Evolutionary conservation across 202 grass and related monocot genomes (phyloP).

Genomic region (Cymbopogon flexuosus): DNA sequence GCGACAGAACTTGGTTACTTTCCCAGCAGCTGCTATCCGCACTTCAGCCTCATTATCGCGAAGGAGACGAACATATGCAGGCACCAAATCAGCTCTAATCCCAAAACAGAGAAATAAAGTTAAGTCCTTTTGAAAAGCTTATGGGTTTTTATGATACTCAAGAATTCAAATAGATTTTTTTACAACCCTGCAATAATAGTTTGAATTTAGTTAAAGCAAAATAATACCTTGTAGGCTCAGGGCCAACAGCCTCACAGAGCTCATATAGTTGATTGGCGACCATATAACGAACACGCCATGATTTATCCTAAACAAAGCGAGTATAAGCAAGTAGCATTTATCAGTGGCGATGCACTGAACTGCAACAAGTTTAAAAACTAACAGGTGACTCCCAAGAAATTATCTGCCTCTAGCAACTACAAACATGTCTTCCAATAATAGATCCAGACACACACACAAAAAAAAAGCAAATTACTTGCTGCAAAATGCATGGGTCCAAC

Average conservation of each 20-base stretch:
- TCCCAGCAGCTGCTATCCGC: slow-evolving; percentile 73
- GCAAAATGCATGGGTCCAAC: not conserved
- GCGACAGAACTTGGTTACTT: slow-evolving; percentile 73
- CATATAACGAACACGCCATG: slow-evolving; percentile 83
- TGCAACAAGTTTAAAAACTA: not conserved
- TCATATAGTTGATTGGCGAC: slow-evolving; percentile 81
- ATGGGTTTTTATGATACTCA: not conserved
- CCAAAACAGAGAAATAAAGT: not conserved
- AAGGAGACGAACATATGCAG: slow-evolving; percentile 71
- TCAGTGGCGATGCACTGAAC: not conserved
- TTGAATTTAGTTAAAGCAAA: not conserved
- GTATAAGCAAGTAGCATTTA: not conserved
- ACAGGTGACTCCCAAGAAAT: not conserved
- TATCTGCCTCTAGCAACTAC: not conserved
- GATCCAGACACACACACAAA: not conserved
- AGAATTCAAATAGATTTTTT: not conserved
- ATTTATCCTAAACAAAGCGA: slow-evolving; percentile 53
- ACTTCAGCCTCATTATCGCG: slow-evolving; percentile 87
- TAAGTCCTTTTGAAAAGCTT: not conserved
- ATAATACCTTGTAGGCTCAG: slow-evolving; percentile 60
- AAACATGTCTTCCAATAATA: not conserved
- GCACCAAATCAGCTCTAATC: slow-evolving; percentile 56
- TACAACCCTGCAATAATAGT: not conserved
- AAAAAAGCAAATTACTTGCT: not conserved
- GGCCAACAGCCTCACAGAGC: slow-evolving; percentile 73